phyloP scores from a whole-genome alignment of 2,329 filamentous ascomycete species.

The Aspergillus sp. region DNA sequence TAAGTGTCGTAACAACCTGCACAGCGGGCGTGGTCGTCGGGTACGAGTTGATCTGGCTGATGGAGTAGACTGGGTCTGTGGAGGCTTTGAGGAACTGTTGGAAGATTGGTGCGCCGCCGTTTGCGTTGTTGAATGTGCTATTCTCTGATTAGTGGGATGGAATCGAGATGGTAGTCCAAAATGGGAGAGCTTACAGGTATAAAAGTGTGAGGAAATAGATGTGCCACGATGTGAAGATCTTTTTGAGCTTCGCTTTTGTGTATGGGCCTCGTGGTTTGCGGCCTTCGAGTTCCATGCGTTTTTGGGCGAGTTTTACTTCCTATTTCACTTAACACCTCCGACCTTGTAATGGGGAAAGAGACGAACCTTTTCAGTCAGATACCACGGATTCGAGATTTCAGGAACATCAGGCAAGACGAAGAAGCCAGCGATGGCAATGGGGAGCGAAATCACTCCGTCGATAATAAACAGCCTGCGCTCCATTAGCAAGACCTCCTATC shows the following conservation, averaged over 20 bases:
- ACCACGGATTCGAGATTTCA: constrained; percentile 56
- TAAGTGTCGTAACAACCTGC: constrained; percentile 62
- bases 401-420: constrained; percentile 56
- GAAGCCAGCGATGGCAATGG: constrained; percentile 56
- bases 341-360: no score
- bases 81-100: constrained; percentile 47
- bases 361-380: constrained; percentile 46
- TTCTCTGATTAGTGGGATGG: not conserved
- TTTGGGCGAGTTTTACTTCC: constrained; percentile 53
- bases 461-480: constrained; percentile 54
- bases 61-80: constrained; percentile 49
- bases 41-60: constrained; percentile 56
- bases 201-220: constrained; percentile 63
- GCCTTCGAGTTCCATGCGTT: constrained; percentile 57
- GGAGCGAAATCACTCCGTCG: constrained; percentile 59
- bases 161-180: no score
- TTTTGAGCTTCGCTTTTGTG: constrained; percentile 58
- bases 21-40: constrained; percentile 64
- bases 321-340: constrained; percentile 4
- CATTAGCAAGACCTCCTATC: not conserved
- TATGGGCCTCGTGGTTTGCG: constrained; percentile 51
- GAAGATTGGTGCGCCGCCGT: constrained; percentile 60
- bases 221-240: constrained; percentile 68
- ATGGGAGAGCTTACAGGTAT: constrained; percentile 53
- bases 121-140: constrained; percentile 65